Evolutionary conservation across 225 moss, liverwort and hornwort species (phyloP).

Genomic region (Pleurozium schreberi): DNA sequence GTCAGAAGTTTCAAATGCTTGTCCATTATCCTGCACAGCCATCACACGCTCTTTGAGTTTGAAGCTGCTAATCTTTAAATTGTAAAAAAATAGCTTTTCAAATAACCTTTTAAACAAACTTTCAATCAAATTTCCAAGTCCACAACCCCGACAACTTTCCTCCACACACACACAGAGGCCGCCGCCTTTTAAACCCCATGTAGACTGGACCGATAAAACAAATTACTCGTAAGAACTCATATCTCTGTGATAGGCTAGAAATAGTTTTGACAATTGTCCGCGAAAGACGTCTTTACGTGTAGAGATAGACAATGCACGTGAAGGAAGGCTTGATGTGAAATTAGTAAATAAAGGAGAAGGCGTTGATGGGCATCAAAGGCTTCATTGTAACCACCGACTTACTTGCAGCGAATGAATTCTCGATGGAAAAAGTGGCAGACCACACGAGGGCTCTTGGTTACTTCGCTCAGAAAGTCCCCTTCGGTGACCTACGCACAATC

Average conservation of each 20-base stretch:
- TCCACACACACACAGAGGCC: background rate
- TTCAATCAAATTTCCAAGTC: background rate
- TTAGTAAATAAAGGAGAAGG: background rate
- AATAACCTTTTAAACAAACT: background rate
- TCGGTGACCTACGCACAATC: conserved; percentile 51
- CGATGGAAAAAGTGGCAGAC: conserved; percentile 88
- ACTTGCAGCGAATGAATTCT: conserved; percentile 98
- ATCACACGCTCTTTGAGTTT: background rate
- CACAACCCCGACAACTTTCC: background rate
- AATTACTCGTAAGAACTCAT: background rate
- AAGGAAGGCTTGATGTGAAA: background rate
- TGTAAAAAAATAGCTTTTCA: background rate
- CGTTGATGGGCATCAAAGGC: background rate
- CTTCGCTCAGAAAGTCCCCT: conserved; percentile 88
- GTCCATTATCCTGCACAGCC: conserved; percentile 68
- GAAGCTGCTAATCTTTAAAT: background rate
- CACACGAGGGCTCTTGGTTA: conserved; percentile 70
- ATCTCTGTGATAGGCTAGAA: background rate
- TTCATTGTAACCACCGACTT: conserved; percentile 6
- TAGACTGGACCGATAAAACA: background rate
- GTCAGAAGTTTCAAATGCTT: conserved; percentile 69
- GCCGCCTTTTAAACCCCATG: too few relatives aligned
- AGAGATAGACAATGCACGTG: background rate
- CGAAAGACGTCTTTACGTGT: background rate
- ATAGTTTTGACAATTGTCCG: background rate